Percentiles rank a stretch among this genome's conserved stretches.
phyloP scores from a whole-genome alignment of 176 grass and related monocot species.

The Avena sativa region DNA sequence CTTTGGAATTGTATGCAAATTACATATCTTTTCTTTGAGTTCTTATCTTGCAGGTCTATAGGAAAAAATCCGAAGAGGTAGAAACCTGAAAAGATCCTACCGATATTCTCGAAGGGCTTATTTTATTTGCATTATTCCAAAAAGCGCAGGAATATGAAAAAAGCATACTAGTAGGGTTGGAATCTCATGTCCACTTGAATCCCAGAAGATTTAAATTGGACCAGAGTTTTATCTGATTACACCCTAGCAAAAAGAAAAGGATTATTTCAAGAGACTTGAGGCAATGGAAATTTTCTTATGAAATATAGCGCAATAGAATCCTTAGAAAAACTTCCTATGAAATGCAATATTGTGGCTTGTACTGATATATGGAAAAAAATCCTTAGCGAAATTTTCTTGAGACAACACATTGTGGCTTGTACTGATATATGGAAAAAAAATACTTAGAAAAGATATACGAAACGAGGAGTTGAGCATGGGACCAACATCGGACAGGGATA shows the following conservation, averaged over 20 bases:
- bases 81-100: neutral
- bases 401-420: too few species aligned
- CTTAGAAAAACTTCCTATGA: neutral
- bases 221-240: neutral
- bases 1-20: neutral
- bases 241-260: neutral
- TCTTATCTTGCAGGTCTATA: neutral
- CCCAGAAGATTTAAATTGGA: neutral
- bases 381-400: too few species aligned
- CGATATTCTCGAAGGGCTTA: neutral
- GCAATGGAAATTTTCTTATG: neutral
- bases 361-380: neutral
- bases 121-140: neutral
- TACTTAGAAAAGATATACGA: too few species aligned
- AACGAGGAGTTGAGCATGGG: too few species aligned
- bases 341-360: too few species aligned
- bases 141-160: neutral
- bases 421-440: neutral
- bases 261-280: neutral
- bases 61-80: neutral
- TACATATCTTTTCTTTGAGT: neutral
- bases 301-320: neutral
- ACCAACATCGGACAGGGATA: slow-evolving; percentile 2
- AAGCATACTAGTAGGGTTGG: neutral
- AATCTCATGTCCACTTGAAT: neutral